Base-by-base conservation (phyloP, 1,284 basidiomycete genomes). In the Cystobasidium sp. region DNA sequence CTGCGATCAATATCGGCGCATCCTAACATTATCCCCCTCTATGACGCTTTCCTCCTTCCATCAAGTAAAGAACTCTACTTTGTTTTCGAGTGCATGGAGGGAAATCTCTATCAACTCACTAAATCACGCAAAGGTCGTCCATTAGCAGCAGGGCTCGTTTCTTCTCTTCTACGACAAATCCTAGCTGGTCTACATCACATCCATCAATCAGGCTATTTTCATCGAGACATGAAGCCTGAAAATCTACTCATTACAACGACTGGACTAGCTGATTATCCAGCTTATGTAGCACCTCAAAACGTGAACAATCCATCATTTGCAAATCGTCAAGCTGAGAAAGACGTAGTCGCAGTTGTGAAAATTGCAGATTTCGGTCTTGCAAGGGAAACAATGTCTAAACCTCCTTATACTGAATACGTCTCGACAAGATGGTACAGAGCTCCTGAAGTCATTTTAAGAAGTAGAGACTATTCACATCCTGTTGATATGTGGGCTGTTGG, bases 221-320 rank as follows among this genome's bases (percentile, higher is more conserved):
- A 99, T 82, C 92, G 97, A 69, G 97, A 99, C 83, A 96, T 99
- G 93, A 99, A 99, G 84, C 97, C 97, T 39, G 97, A 99, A 82
- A 99, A 99, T 80, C 89, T 99, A n/a, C 88, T 99, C 70, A 96
- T 99, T 80, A 99, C 97, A n/a, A 99, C 97, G 1, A 97, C 94
- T 10, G 97, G 97, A 31, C 87, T 97, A 64, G 91, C 91, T 78
- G 94, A 97, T 83, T 99, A 99, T 82, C 89, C 89, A n/a, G 87
- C 92, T 8, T 81, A 78, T 12, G 75, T 41, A 75, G 80, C 24
- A 78, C 77, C 68, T 78, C 70, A 20, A 24, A 46, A 49, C 31
- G 43, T 52, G 18, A n/a, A 24, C 53, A 71, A 39, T 69, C 76
- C 20, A 76, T 77, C 41, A 75, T 63, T 46, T 66, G 75, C n/a